Conservation (phyloP, 2,329 filamentous ascomycete genomes). For the Zymoseptoria ardabiliae region DNA sequence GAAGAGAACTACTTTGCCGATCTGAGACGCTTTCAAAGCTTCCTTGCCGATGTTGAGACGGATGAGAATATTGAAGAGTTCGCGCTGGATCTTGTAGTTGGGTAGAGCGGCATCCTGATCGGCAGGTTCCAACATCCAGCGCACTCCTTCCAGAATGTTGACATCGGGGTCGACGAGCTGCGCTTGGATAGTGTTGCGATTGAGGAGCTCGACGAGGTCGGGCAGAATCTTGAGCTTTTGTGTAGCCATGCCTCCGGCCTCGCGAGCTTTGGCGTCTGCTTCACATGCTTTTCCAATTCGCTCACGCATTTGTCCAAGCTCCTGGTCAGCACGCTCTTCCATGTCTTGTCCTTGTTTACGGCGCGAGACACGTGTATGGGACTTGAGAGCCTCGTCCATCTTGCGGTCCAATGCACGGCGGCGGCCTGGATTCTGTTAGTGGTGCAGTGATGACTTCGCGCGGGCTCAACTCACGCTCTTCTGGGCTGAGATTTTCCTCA, state of each 20-base stretch:
- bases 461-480: slow-evolving; percentile 58
- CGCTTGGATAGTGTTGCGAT: slow-evolving; percentile 77
- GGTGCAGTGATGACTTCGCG: background rate
- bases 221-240: slow-evolving; percentile 92
- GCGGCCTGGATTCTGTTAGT: slow-evolving; percentile 44
- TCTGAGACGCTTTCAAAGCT: slow-evolving; percentile 77
- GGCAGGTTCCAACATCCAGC: slow-evolving; percentile 93
- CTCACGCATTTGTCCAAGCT: slow-evolving; percentile 79
- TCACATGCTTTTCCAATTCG: slow-evolving; percentile 88
- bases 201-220: slow-evolving; percentile 79
- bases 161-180: slow-evolving; percentile 88
- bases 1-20: slow-evolving; percentile 93
- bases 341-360: slow-evolving; percentile 90
- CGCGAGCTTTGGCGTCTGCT: slow-evolving; percentile 74
- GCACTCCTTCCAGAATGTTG: slow-evolving; percentile 88
- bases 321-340: slow-evolving; percentile 81
- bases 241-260: slow-evolving; percentile 70
- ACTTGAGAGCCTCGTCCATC: slow-evolving; percentile 83
- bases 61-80: slow-evolving; percentile 74
- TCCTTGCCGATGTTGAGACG: slow-evolving; percentile 88
- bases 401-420: slow-evolving; percentile 76
- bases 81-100: slow-evolving; percentile 94
- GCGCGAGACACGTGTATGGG: slow-evolving; percentile 58
- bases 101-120: slow-evolving; percentile 81
- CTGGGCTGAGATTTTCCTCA: slow-evolving; percentile 72